Evolutionary conservation across 2,329 filamentous ascomycete genomes (phyloP), one percentile per base, ranked within the genome.

Genomic region (Madurella mycetomatis): DNA sequence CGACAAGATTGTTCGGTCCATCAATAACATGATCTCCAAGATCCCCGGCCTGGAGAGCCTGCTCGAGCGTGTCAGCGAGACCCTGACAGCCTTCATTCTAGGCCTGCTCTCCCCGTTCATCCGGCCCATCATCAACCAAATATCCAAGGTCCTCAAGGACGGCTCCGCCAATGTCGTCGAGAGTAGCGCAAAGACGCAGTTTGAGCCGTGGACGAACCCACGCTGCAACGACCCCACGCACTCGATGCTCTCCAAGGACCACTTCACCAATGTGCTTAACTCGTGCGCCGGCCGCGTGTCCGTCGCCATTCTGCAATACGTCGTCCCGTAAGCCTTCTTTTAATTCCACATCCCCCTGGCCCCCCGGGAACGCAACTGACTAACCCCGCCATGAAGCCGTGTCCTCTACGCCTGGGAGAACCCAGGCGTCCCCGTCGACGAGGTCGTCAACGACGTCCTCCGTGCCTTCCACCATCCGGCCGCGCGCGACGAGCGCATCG

Each of bases 321-420:
- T 88, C 32, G 89, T 91, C 1, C 92, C 92, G 77, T 84, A 73
- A 73, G 80, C 75, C 39, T 61, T 48, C 12, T 44, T 48, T 49
- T 47, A 2, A 18, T 25, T 18, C 5, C 16, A 30, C 18, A 25
- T 18, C 15, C 19, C 41, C 15, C 13, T 30, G 12, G 11, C 31
- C 12, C n/a, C 3, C 5, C 41, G 34, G 42, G 12, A 4, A 48
- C 30, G 9, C 18, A 34, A 25, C 25, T 18, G 9, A 1, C 40
- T 18, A 15, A 34, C 2, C 18, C 7, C 19, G 51, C 25, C 19
- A 51, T 43, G 19, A 17, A 84, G 81, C 1, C 88, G 92, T 34
- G 75, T 97, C 46, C 78, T 99, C 17, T 95, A 92, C 67, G 92
- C 92, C 3, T 97, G 92, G 90, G 89, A 97, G 60, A 88, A 97